Base-by-base conservation (phyloP, 371 early-diverging fungal genomes). In the Mortierella sp. region DNA sequence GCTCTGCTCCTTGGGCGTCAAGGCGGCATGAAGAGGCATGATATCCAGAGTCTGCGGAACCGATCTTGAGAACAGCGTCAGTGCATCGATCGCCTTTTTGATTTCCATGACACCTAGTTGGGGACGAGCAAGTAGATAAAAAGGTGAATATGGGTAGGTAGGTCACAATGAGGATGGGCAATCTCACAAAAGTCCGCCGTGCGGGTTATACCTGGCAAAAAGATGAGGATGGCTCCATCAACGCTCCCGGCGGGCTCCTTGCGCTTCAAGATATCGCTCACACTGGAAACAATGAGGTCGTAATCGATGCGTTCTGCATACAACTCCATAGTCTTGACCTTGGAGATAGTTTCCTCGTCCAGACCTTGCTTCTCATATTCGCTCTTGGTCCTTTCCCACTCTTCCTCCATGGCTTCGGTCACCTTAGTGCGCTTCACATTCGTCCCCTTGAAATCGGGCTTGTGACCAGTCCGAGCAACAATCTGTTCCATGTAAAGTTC, bases 1-100 rank as follows among this genome's bases (percentile, higher is more conserved):
- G 6, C 89, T 91, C 84, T 96, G 95, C 52, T 93, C 92, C 55
- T 93, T 93, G 10, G 93, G 92, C 2, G 96, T 93, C 16, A 97
- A 88, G 47, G 94, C 92, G 3, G 97, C 95, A 82, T 98, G 97
- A 75, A 98, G 82, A 28, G 93, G 93, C 44, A 92, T 79, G 28
- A 92, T 91, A 44, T 91, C 91, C 65, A 87, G 84, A 0, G 86
- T 80, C 11, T 81, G 79, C 3, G 84, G 52, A 8, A 79, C 73
- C 1, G 89, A 82, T 16, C 91, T 79, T 0, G 77, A 76, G 8
- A 86, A 78, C 3, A 74, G 71, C 2, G 89, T 84, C n/a, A 93
- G 72, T 0, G 91, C 80, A 50, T 95, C 95, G 26, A 94, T 89
- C 83, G 94, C 94, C 47, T 90, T 90, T 76, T 94, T 92, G 78